Evolutionary conservation across 2,329 filamentous ascomycete species (phyloP), one percentile per base, ranked within the genome.

Genomic region (Thelonectria blattea): DNA sequence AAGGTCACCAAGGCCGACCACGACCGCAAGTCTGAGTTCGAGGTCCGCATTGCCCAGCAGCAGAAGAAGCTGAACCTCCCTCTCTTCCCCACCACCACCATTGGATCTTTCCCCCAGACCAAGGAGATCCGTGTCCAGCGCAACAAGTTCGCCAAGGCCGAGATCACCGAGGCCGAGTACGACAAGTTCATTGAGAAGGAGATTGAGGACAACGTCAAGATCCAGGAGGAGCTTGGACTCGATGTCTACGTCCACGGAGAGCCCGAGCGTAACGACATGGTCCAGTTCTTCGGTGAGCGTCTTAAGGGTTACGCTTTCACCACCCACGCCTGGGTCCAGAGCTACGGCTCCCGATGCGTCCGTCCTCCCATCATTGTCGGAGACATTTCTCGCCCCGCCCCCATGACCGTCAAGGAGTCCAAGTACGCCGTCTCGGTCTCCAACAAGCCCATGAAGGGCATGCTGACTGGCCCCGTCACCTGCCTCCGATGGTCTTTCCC

Each of bases 201-300:
- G 88, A 99, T 99, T 73, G 85, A 92, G 74, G 90, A 96, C 65
- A 92, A 94, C 76, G 87, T 99, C 81, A 91, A 93, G 85, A 91
- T 98, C 80, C 95, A 99, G 84, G 93, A 98, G 75, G 95, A 98
- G 84, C 93, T 99, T 74, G 93, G 88, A 79, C 90, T 99, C 56
- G 95, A 99, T 73, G 95, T 99, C 79, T 92, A 91, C 77, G 95
- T 99, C 68, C 95, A 99, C 85, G 95, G 95, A 78, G 95, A 99
- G 87, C 95, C 95, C 62, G 95, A 99, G 88, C 93, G 95, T 80
- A 99, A 99, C 84, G 95, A 99, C 89, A 99, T 99, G 95, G 95
- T 99, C 55, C 95, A 99, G 83, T 99, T 97, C 89, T 99, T 99
- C 73, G 95, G 95, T 81, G 95, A 99, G 88, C 91, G 92, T 75